Evolutionary conservation across 805 yeast species (phyloP).

Genomic region (Candida mattraensis): DNA sequence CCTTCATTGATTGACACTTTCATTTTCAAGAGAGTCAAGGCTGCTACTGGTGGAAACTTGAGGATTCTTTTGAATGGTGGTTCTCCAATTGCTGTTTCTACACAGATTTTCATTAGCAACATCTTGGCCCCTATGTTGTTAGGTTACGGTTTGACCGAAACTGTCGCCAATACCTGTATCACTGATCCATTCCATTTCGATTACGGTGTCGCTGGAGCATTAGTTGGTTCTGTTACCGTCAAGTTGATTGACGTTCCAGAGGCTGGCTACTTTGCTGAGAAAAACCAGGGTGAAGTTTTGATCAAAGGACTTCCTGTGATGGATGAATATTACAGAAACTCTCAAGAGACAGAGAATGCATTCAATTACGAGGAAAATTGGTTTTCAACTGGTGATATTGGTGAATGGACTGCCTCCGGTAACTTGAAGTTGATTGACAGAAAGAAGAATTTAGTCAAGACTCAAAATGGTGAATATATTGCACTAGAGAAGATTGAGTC

Average conservation of each 20-base stretch:
- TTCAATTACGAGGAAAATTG: conserved; percentile 79
- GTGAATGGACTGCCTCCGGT: conserved; percentile 85
- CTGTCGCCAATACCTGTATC: conserved; percentile 84
- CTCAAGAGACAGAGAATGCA: conserved; percentile 73
- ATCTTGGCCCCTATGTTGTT: conserved; percentile 82
- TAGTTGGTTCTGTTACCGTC: conserved; percentile 79
- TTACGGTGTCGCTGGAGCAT: conserved; percentile 76
- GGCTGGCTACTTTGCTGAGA: conserved; percentile 85
- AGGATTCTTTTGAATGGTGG: conserved; percentile 84
- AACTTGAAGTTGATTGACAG: conserved; percentile 85
- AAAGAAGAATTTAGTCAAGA: conserved; percentile 93
- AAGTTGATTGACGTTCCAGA: conserved; percentile 91
- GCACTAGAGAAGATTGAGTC: conserved; percentile 95
- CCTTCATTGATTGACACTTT: conserved; percentile 65
- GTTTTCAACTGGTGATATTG: conserved; percentile 97
- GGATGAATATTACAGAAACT: conserved; percentile 78
- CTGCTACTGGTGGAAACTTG: conserved; percentile 92
- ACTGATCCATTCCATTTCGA: conserved; percentile 65
- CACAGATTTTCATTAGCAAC: conserved; percentile 77
- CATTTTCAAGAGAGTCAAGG: conserved; percentile 83
- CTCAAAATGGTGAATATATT: conserved; percentile 94
- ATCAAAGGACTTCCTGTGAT: conserved; percentile 74
- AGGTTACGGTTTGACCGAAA: conserved; percentile 97
- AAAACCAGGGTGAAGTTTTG: conserved; percentile 90
- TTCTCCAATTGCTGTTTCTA: conserved; percentile 77